phyloP scores from a whole-genome alignment of 441 rosid genomes.

The Corymbia calophylla region DNA sequence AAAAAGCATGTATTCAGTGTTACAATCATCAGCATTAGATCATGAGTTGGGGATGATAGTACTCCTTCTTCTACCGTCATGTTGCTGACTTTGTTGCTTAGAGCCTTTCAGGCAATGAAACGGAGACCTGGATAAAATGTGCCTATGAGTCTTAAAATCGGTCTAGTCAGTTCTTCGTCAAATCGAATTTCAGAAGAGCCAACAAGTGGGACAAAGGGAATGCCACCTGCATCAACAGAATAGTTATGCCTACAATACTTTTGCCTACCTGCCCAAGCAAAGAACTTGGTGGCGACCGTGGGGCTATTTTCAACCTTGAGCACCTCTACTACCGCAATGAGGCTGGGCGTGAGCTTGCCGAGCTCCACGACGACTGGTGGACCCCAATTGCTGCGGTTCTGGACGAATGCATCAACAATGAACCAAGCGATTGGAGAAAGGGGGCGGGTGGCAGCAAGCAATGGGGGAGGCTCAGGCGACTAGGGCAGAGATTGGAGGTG shows the following conservation, averaged over 20 bases:
- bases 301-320: slow-evolving; percentile 50
- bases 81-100: too few relatives aligned
- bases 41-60: too few relatives aligned
- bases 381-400: slow-evolving; percentile 50
- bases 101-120: too few relatives aligned
- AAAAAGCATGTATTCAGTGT: too few relatives aligned
- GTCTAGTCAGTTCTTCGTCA: too few relatives aligned
- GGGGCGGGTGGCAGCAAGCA: slow-evolving; percentile 25
- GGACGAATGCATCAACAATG: slow-evolving; percentile 64
- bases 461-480: slow-evolving; percentile 3
- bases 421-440: slow-evolving; percentile 79
- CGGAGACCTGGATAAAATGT: too few relatives aligned
- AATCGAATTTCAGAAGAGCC: too few relatives aligned
- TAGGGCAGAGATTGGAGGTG: not conserved
- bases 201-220: too few relatives aligned
- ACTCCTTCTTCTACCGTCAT: too few relatives aligned
- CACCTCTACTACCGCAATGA: slow-evolving; percentile 48
- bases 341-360: slow-evolving; percentile 62
- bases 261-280: slow-evolving; percentile 85
- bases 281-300: slow-evolving; percentile 62
- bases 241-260: slow-evolving; percentile 63
- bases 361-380: slow-evolving; percentile 52
- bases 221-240: not conserved
- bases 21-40: too few relatives aligned
- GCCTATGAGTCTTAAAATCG: too few relatives aligned